phyloP scores from a whole-genome alignment of 805 yeast genomes.

The Saccharomycopsis sp. region DNA sequence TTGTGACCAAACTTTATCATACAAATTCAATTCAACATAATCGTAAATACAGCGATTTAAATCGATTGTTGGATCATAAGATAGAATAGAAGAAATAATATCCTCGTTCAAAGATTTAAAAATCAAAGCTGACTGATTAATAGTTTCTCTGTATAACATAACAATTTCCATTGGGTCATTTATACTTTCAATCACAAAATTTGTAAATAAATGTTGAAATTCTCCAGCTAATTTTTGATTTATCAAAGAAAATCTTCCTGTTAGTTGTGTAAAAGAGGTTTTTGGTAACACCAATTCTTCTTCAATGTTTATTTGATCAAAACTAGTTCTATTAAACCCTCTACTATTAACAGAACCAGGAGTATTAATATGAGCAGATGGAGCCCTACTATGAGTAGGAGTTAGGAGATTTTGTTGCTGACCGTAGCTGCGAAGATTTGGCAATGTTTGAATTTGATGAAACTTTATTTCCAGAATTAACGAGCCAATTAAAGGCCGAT shows the following conservation, averaged over 20 bases:
- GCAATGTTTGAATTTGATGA: background rate
- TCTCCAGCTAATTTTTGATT: slow-evolving; percentile 29
- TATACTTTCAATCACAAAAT: slow-evolving; percentile 27
- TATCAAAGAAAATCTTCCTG: slow-evolving; percentile 30
- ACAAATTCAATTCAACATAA: slow-evolving; percentile 62
- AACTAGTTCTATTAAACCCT: too few relatives aligned
- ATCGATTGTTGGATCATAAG: slow-evolving; percentile 31
- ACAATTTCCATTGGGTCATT: slow-evolving; percentile 23
- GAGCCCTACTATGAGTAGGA: slow-evolving; percentile 3
- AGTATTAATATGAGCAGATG: background rate
- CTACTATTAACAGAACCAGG: too few relatives aligned
- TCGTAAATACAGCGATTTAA: slow-evolving; percentile 47
- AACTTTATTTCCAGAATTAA: slow-evolving; percentile 21
- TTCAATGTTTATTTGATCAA: background rate
- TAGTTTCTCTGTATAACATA: slow-evolving; percentile 20
- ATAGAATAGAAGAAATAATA: slow-evolving; percentile 21
- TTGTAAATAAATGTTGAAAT: slow-evolving; percentile 29
- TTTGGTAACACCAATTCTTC: slow-evolving; percentile 2
- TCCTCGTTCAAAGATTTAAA: slow-evolving; percentile 22
- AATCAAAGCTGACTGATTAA: slow-evolving; percentile 22
- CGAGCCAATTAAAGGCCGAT: slow-evolving; percentile 41
- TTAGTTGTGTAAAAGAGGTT: slow-evolving; percentile 29
- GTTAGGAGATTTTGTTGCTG: background rate
- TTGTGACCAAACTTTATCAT: slow-evolving; percentile 54
- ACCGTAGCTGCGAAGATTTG: too few relatives aligned